These are phyloP conservation scores for Marasmius oreades DNA, from an alignment of 1,284 basidiomycete genomes.

Conservation along the genomic window DNA sequence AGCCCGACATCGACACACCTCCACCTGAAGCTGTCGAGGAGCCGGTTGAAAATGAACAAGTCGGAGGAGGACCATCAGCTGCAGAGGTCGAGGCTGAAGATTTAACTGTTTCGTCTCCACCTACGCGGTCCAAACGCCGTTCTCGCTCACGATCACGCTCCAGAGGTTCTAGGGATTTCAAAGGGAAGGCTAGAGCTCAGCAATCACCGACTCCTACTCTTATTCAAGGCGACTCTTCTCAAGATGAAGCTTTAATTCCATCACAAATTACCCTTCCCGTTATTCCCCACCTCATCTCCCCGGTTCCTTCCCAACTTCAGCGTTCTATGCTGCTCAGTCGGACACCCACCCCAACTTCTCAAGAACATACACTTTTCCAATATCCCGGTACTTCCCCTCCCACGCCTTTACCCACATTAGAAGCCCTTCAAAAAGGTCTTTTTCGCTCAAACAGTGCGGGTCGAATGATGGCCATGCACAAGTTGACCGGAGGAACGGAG, in stretches of 20 bases:
- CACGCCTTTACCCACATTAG: conserved; percentile 67
- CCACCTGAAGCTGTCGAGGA: conserved; percentile 17
- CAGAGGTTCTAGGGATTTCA: conserved; percentile 69
- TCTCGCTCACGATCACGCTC: conserved; percentile 74
- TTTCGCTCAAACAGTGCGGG: conserved; percentile 78
- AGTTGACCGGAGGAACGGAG: conserved; percentile 64
- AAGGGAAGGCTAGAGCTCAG: conserved; percentile 47
- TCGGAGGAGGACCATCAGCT: conserved; percentile 22
- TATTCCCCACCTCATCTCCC: conserved; percentile 53
- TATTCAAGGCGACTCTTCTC: conserved; percentile 60
- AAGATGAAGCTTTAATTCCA: conserved; percentile 50
- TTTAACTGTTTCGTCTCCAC: conserved; percentile 23
- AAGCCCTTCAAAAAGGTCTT: conserved; percentile 65
- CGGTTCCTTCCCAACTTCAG: conserved; percentile 60
- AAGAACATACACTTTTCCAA: conserved; percentile 44
- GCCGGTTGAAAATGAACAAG: conserved; percentile 17
- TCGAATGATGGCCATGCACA: conserved; percentile 69
- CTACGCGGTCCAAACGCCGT: conserved; percentile 53
- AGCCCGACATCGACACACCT: conserved; percentile 26
- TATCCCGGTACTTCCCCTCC: conserved; percentile 63
- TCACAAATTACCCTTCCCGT: conserved; percentile 37
- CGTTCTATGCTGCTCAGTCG: conserved; percentile 47
- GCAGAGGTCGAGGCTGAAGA: conserved; percentile 22
- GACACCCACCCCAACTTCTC: conserved; percentile 47
- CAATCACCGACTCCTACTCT: conserved; percentile 43